Evolutionary conservation across 2,329 filamentous ascomycete genomes (phyloP), one percentile per base, ranked within the genome.

Genomic region (Pyrenophora seminiperda): DNA sequence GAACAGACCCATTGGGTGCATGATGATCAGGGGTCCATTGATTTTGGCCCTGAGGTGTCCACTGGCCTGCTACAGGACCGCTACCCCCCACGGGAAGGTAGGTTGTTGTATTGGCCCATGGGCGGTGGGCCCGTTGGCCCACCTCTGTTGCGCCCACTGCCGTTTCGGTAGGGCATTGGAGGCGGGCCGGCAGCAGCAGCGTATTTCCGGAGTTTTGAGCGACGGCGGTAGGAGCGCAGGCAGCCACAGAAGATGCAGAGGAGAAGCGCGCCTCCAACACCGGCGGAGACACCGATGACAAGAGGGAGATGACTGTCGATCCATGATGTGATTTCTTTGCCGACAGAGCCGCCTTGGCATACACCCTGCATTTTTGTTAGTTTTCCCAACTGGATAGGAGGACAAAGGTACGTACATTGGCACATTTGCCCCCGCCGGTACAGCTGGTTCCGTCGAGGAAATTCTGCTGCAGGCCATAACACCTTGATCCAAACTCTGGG

Each of bases 361-460:
- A 80, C 76, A 34, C 94, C 94, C 79, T 81, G 59, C 5, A 10
- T 20, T 32, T 33, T 7, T 24, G 42, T 64, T 45, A 58, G 53
- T 39, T 39, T 40, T 27, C 13, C n/a, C 5, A 9, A 24, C 15
- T 4, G n/a, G 22, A 18, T 14, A 14, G 7, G 14, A 37, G 13
- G 34, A n/a, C n/a, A n/a, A n/a, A 24, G 30, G 39, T 20, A 40
- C 19, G 17, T 73, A 82, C 80, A 63, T 92, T 93, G 42, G 73
- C 70, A 73, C 94, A 99, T 48, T 78, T 80, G 5, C 94, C 94
- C 46, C 90, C 90, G 14, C 88, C 89, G 43, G 85, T 81, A 70
- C 94, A 99, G 1, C 83, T 77, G 1, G 94, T 97, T 14, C 94
- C 94, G 68, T 99, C 94, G 22, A 97, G 79, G 75, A 96, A 97